Base-by-base conservation (phyloP, 305 asterid genomes). In the Fraxinus angustifolia region DNA sequence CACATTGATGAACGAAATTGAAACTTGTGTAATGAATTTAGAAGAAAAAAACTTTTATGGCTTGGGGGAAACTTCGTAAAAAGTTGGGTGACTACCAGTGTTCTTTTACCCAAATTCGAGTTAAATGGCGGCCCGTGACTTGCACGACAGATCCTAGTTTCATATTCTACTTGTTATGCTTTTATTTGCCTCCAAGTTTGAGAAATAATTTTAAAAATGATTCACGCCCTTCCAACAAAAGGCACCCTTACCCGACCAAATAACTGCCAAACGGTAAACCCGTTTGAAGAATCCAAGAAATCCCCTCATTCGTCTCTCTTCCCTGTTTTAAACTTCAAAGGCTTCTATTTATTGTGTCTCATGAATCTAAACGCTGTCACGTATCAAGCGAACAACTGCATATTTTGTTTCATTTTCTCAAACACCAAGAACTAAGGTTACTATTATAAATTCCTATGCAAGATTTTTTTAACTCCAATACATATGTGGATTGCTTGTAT, bases 221-320 rank as follows among this genome's bases (percentile, higher is more conserved):
- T 56, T 56, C 67, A 56, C 67, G 67, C 67, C 67, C 28, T 56
- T 56, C 67, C 67, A 56, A 56, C 12, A 56, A 33, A 33, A 70
- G 4, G 45, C 75, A 14, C 23, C 23, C 5, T 70, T 70, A 70
- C 23, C 26, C 26, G 45, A 33, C 38, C 8, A 17, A 30, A 70
- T 70, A 70, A 70, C 75, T 33, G 23, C 75, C 75, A 30, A 70
- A 31, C 75, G 45, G 75, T 70, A 70, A 31, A 70, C 45, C 36
- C 45, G 45, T 70, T 4, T 12, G 23, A 33, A 70, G 75, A 33
- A 31, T 31, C 21, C 75, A 33, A 70, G 42, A 70, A 26, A 70
- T 70, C 11, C 75, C 34, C 5, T 26, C 73, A 31, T 70, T 17
- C 67, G 67, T 56, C 67, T 56, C 67, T 56, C 67, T 56, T 56